These are phyloP conservation scores for Orobanche coerulescens DNA, from an alignment of 257 asterid species.

Conservation along the genomic window DNA sequence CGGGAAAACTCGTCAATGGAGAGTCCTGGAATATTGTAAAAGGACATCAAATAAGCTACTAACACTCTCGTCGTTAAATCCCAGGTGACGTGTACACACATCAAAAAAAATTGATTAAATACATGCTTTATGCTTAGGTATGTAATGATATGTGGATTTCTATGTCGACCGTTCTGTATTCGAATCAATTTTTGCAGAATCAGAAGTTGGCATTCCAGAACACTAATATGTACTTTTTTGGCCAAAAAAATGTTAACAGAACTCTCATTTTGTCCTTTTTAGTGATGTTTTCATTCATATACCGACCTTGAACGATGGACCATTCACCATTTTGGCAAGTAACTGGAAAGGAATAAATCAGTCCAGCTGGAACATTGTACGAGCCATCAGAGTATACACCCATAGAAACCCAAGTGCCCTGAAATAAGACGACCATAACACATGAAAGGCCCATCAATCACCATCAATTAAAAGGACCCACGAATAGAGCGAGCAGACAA, in stretches of 20 bases:
- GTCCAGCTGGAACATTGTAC: slow-evolving; percentile 81
- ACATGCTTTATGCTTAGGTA: too few species aligned
- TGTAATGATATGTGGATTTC: too few species aligned
- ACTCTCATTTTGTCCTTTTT: background rate
- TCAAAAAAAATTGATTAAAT: background rate
- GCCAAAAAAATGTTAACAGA: background rate
- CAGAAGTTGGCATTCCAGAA: background rate
- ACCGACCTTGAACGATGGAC: slow-evolving; percentile 83
- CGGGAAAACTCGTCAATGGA: slow-evolving; percentile 72
- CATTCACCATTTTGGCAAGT: slow-evolving; percentile 95
- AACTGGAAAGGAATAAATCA: slow-evolving; percentile 85
- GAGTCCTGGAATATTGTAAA: slow-evolving; percentile 41
- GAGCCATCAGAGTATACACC: slow-evolving; percentile 98
- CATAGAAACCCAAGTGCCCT: slow-evolving; percentile 96
- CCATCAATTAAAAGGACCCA: background rate
- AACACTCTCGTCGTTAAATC: background rate
- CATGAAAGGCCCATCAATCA: background rate
- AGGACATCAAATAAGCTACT: background rate
- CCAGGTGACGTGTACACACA: background rate
- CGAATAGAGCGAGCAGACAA: background rate
- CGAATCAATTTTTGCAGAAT: too few species aligned
- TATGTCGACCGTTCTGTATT: too few species aligned
- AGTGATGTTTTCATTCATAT: background rate
- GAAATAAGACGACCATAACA: slow-evolving; percentile 1
- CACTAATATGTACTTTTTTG: background rate